Evolutionary conservation across 1,284 basidiomycete genomes (phyloP).

Genomic region (Inonotus hispidus): DNA sequence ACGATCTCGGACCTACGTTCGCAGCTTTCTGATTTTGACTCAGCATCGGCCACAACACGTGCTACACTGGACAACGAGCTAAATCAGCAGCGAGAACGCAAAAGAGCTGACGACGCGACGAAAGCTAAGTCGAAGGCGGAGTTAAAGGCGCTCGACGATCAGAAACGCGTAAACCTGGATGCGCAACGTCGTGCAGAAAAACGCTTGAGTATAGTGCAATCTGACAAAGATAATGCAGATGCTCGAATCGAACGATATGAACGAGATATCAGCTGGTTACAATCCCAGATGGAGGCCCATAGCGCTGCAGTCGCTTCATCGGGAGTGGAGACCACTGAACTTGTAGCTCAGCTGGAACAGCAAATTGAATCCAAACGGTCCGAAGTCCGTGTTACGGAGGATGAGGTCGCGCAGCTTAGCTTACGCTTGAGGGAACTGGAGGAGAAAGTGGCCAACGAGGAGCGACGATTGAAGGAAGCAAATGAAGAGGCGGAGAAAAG

Average conservation of each 20-base stretch:
- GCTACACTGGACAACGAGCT: conserved; percentile 66
- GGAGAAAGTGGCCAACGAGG: conserved; percentile 47
- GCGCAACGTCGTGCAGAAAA: conserved; percentile 83
- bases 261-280: conserved; percentile 61
- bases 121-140: conserved; percentile 75
- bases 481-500: conserved; percentile 47
- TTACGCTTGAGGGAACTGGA: conserved; percentile 56
- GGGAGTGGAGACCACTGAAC: conserved; percentile 39
- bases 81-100: conserved; percentile 67
- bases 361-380: conserved; percentile 54
- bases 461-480: conserved; percentile 43
- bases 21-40: conserved; percentile 72
- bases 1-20: conserved; percentile 66
- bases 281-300: conserved; percentile 48
- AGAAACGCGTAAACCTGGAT: conserved; percentile 77
- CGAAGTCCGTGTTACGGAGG: conserved; percentile 71
- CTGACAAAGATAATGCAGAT: conserved; percentile 57
- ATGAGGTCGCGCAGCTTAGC: conserved; percentile 49
- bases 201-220: conserved; percentile 68
- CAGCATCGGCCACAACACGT: conserved; percentile 57
- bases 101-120: conserved; percentile 78
- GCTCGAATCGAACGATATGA: conserved; percentile 63
- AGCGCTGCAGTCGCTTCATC: conserved; percentile 43
- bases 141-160: conserved; percentile 83
- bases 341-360: conserved; percentile 40